Conservation (phyloP, 2,329 filamentous ascomycete species). For the Fusarium poae region DNA sequence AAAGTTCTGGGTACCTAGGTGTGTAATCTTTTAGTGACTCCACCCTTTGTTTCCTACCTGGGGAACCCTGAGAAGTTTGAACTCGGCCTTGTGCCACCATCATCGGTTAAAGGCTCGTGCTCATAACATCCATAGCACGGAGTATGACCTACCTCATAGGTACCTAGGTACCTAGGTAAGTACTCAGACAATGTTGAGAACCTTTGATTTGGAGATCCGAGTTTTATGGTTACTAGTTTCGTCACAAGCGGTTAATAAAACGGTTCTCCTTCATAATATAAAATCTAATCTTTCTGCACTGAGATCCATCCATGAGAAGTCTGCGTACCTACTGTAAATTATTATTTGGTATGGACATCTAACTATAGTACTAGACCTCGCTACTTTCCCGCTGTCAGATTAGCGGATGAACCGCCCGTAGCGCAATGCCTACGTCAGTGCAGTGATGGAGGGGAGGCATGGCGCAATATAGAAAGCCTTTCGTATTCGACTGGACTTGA, state of each 20-base stretch:
- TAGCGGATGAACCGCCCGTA: constrained; percentile 5
- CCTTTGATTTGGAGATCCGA: neutral
- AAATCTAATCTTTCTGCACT: neutral
- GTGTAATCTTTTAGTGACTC: neutral
- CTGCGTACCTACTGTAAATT: neutral
- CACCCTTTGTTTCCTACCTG: constrained; percentile 20
- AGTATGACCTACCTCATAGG: constrained; percentile 1
- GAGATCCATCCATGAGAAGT: too few species aligned
- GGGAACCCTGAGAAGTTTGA: constrained; percentile 26
- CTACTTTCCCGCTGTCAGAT: constrained; percentile 32
- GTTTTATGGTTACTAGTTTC: neutral
- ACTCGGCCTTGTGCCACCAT: constrained; percentile 14
- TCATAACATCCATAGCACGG: neutral
- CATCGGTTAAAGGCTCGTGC: constrained; percentile 19
- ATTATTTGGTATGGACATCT: neutral
- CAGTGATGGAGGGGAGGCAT: constrained; percentile 7
- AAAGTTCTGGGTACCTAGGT: too few species aligned
- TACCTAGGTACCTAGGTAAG: too few species aligned
- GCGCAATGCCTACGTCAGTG: constrained; percentile 7
- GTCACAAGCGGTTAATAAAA: neutral
- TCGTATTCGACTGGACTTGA: constrained; percentile 8
- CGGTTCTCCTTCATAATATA: neutral
- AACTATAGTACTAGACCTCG: constrained; percentile 30
- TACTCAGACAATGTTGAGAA: neutral
- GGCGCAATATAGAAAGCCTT: constrained; percentile 10